A percentile compares a stretch with the other conserved stretches of the same genome.
These are phyloP conservation scores for Myrmaecium sp. DNA, from an alignment of 2,329 filamentous ascomycete genomes.

Conservation along the genomic window DNA sequence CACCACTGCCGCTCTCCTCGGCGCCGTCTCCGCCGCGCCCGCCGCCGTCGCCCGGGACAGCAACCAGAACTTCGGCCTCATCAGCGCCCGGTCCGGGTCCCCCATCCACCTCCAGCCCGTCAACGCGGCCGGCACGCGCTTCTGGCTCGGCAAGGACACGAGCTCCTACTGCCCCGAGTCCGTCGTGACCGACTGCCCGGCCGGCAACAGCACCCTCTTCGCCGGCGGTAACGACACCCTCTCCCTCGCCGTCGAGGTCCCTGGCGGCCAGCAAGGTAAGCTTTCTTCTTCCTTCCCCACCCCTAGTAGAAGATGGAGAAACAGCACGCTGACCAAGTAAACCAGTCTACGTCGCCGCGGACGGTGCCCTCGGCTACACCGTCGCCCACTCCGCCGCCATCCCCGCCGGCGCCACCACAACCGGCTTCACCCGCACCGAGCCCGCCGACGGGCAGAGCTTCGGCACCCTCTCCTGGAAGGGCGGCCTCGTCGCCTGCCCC, in stretches of 20 bases:
- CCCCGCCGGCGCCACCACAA: conserved; percentile 32
- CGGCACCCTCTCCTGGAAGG: conserved; percentile 13
- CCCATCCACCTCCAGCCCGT: conserved; percentile 32
- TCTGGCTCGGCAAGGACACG: conserved; percentile 33
- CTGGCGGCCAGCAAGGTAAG: conserved; percentile 40
- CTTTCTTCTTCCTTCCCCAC: background rate
- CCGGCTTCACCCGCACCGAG: conserved; percentile 29
- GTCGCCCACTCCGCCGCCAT: conserved; percentile 35
- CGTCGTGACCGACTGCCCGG: conserved; percentile 25
- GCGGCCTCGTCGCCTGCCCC: conserved; percentile 19
- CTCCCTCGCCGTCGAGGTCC: conserved; percentile 34
- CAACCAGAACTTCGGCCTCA: conserved; percentile 26
- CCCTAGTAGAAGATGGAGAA: background rate
- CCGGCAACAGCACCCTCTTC: conserved; percentile 31
- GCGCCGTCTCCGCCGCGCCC: conserved; percentile 8
- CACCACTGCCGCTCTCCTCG: conserved; percentile 13
- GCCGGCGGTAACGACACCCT: conserved; percentile 15
- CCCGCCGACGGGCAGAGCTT: conserved; percentile 9
- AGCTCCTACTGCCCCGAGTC: conserved; percentile 32
- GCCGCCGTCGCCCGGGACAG: background rate
- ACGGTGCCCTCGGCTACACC: conserved; percentile 40
- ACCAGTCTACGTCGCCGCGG: conserved; percentile 35
- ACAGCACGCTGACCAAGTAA: background rate
- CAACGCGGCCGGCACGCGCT: conserved; percentile 30
- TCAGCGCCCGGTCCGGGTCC: conserved; percentile 27